Base-by-base conservation (phyloP, 805 yeast genomes). In the Metschnikowia santaceciliae region DNA sequence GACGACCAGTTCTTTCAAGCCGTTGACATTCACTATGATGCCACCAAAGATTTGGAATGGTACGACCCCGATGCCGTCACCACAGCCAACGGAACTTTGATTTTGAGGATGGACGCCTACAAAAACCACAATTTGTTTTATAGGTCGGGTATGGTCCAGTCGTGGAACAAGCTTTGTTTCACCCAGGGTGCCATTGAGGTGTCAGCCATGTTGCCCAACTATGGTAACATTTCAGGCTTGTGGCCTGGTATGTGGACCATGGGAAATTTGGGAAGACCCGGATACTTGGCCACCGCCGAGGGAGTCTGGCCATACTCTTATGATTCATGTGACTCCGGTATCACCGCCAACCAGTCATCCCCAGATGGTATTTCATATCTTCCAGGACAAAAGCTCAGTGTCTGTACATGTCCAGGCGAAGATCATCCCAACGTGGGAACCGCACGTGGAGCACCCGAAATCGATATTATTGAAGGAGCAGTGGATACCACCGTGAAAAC, bases 1-100 rank as follows among this genome's bases (percentile, higher is more conserved):
- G 77, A 73, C 54, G 77, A 73, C 61, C 77, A 72, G 58, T 73
- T 73, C 50, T 73, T 69, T 57, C 64, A 67, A 23, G 76, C 76
- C 8, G 69, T 67, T 5, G 77, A 73, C 51, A 49, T 73, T 39
- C 65, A 72, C 52, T 73, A 73, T 58, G 76, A 63, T 48, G 76
- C 76, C 42, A 73, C 77, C 39, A 54, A 65, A 42, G 77, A 72
- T 60, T 69, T 72, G 62, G 77, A 72, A 57, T 72, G 75, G 75
- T 72, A 72, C 55, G 72, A 67, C 48, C 77, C 77, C 6, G 77
- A 72, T 49, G 76, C 76, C 2, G 68, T 62, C 32, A 64, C 74
- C 35, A 72, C 77, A 13, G 66, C 63, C 14, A 69, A 71, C 54
- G 77, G 77, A 32, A 63, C 76, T 1, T 59, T 70, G 41, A 52